Base-by-base conservation (phyloP, 495 filamentous ascomycete species). In the Aspergillus bridgeri region DNA sequence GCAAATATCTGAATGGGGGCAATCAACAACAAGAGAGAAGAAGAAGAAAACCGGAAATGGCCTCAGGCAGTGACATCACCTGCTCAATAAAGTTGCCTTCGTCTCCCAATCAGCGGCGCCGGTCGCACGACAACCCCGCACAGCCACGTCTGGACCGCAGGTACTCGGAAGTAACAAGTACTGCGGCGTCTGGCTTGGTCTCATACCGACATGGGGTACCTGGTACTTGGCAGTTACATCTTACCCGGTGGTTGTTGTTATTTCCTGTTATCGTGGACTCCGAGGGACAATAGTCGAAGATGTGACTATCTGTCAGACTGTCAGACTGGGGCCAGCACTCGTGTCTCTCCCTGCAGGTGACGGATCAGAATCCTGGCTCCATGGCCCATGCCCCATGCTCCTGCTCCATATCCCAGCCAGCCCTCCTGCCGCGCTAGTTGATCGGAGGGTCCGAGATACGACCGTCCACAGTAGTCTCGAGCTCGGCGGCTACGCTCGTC, bases 401-500 rank as follows among this genome's bases (percentile, higher is more conserved):
- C n/a, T n/a, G n/a, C n/a, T n/a, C n/a, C n/a, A n/a, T n/a, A n/a
- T n/a, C n/a, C n/a, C n/a, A n/a, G n/a, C n/a, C n/a, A n/a, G n/a
- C n/a, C n/a, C n/a, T n/a, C n/a, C n/a, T n/a, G n/a, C 27, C 29
- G 20, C 33, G 45, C 47, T 42, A 21, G 11, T 20, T 53, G 54
- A 47, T 56, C 59, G 59, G 59, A 44, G 53, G 49, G 53, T 22
- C 59, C 59, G 59, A 63, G 61, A 59, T 60, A 60, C 49, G 53
- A 60, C 54, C 48, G 51, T 53, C 48, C 29, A 9, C 29, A 5
- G 9, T 38, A 38, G 46, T 55, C 51, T 19, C 25, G 20, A 23
- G 15, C 21, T 52, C 47, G 47, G 52, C 51, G 57, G 44, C 15
- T 29, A 42, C 17, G n/a, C 18, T 59, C 51, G 19, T 21, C 52